Evolutionary conservation across 805 yeast genomes (phyloP), one percentile per base, ranked within the genome.

Genomic region (Priceomyces carsonii): DNA sequence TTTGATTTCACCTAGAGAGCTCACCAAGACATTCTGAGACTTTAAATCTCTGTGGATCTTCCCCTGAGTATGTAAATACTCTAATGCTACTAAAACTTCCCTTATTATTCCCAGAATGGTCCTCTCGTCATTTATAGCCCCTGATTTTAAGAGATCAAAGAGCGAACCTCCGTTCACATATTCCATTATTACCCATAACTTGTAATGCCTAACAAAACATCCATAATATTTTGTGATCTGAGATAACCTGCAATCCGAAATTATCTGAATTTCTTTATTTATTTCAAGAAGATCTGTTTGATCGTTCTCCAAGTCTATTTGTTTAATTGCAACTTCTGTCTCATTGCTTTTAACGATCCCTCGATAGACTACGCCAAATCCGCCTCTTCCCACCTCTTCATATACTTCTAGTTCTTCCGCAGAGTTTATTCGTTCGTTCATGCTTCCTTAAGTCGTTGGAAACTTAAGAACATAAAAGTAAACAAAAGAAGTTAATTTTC

Each of bases 161-260:
- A 85, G 70, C 4, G 88, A 79, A 3, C 95, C 95, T 0, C 89
- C 93, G 24, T 82, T 80, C n/a, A 84, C 71, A 53, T 62, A 81
- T 56, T 85, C 95, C 93, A 85, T 85, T 8, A 83, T 71, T 35
- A 85, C 84, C 89, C 90, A 83, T 9, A 85, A 67, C 54, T 82
- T 82, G 53, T 72, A 77, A 24, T 82, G 81, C 44, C 74, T 73
- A 20, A 82, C 80, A 54, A 83, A 82, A 42, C 87, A 81, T 7
- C 91, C 93, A 48, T 75, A 69, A 49, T 82, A 85, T 39, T 66
- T 67, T 2, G 91, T 85, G 29, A 85, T 77, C 49, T 79, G 80
- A 2, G 71, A 63, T 33, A 75, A 69, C 33, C 75, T 64, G 57
- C 93, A 85, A 14, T 80, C 83, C 8, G 86, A 75, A 8, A 85